phyloP scores from a whole-genome alignment of 768 basidiomycete species.

The Tremella yokohamensis region DNA sequence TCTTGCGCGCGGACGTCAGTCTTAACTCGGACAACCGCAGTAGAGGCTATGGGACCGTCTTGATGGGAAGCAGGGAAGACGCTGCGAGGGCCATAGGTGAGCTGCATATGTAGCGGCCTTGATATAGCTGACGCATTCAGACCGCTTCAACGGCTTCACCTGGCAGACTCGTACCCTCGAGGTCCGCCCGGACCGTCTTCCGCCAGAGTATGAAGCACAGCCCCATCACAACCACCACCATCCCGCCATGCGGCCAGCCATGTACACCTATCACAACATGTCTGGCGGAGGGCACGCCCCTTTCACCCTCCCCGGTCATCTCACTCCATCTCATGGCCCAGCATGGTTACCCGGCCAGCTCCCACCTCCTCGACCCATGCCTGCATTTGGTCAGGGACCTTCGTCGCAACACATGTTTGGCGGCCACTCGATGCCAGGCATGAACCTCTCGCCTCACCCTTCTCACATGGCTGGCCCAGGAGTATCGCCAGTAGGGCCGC shows the following conservation, averaged over 20 bases:
- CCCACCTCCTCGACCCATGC: conserved; percentile 11
- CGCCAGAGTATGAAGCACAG: conserved; percentile 60
- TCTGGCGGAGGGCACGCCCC: conserved; percentile 14
- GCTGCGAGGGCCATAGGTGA: conserved; percentile 77
- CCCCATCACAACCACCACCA: conserved; percentile 18
- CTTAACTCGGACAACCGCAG: conserved; percentile 85
- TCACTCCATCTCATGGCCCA: conserved; percentile 15
- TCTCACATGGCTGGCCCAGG: conserved; percentile 15
- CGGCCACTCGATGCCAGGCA: conserved; percentile 13
- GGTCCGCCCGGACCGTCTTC: conserved; percentile 81
- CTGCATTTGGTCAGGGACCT: conserved; percentile 13
- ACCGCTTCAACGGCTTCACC: conserved; percentile 93
- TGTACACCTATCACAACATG: conserved; percentile 26
- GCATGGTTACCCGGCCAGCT: conserved; percentile 20
- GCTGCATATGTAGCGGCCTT: conserved; percentile 10
- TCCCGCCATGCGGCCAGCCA: conserved; percentile 9
- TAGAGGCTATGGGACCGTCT: conserved; percentile 87
- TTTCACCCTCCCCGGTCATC: conserved; percentile 22
- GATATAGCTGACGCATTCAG: conserved; percentile 43
- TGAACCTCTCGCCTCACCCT: conserved; percentile 9
- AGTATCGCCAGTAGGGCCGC: conserved; percentile 19
- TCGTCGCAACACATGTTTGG: conserved; percentile 14
- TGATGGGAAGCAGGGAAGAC: conserved; percentile 90
- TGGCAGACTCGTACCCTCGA: conserved; percentile 93
- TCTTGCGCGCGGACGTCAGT: conserved; percentile 72